phyloP scores from a whole-genome alignment of 768 basidiomycete genomes.

The Leccinum barrowsii region DNA sequence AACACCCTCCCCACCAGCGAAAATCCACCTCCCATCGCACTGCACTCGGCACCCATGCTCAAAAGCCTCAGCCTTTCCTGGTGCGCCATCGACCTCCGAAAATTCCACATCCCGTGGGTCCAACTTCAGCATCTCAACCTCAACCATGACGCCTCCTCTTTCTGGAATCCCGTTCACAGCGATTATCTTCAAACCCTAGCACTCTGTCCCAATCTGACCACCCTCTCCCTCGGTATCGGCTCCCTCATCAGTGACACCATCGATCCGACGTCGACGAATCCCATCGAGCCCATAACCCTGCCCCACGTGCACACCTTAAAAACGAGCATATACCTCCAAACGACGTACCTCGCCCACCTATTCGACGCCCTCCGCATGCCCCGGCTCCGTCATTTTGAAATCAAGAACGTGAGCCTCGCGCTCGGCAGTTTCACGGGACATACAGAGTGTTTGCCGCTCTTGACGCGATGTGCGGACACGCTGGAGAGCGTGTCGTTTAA shows the following conservation, averaged over 20 bases:
- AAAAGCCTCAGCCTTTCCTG: constrained; percentile 27
- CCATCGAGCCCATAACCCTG: constrained; percentile 23
- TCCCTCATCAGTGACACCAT: constrained; percentile 10
- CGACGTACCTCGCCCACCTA: constrained; percentile 20
- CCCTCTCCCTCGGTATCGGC: constrained; percentile 28
- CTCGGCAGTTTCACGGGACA: constrained; percentile 26
- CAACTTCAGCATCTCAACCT: constrained; percentile 29
- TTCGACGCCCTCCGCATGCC: constrained; percentile 28
- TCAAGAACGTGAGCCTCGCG: constrained; percentile 29
- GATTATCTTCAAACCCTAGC: constrained; percentile 26
- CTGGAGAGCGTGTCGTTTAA: constrained; percentile 25
- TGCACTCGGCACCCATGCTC: constrained; percentile 27
- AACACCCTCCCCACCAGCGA: constrained; percentile 25
- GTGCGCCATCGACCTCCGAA: constrained; percentile 25
- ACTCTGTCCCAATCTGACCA: constrained; percentile 24
- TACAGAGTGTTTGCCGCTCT: constrained; percentile 26
- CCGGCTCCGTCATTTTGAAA: constrained; percentile 21
- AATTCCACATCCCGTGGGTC: constrained; percentile 27
- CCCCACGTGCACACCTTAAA: constrained; percentile 27
- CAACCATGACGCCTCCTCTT: constrained; percentile 26
- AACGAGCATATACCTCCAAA: constrained; percentile 26
- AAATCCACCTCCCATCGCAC: constrained; percentile 21
- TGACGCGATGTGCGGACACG: constrained; percentile 25
- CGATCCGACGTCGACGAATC: constrained; percentile 6
- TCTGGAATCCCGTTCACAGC: constrained; percentile 29